Evolutionary conservation across 2,329 filamentous ascomycete genomes (phyloP), one percentile per base, ranked within the genome.

Genomic region (Penicillium sclerotigenum): DNA sequence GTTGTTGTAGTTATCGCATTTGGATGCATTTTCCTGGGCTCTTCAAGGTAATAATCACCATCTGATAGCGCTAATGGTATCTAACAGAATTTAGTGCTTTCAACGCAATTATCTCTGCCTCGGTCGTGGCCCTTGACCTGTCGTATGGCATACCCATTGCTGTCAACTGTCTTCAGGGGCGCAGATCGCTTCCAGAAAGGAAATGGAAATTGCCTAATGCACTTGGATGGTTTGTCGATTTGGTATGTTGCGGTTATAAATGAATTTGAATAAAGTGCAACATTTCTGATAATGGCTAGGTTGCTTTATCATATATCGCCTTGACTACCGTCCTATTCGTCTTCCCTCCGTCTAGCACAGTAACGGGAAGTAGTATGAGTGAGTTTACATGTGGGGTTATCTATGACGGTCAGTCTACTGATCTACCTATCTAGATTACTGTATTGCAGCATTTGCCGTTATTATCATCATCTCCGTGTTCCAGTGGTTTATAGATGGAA

Each of bases 241-340:
- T 79, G 20, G 75, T 81, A 66, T 60, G 74, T 64, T 24, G 16
- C 7, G 57, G 11, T n/a, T 1, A 13, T 34, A 4, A 16, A 20
- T 16, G n/a, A 37, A 11, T 1, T 2, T 38, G 10, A n/a, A 11
- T 16, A 8, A 4, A 38, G 8, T 10, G 1, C 2, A 31, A 16
- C 7, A 34, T n/a, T 13, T 20, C 54, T 69, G 10, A 65, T 22
- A 10, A 22, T 18, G 1, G 20, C 5, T 31, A 86, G 87, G 59
- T 72, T 33, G 64, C 68, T 3, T 79, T 91, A 38, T 76, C 77
- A 0, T 91, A 87, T 73, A 83, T 86, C 0, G 74, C 84, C 13
- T 69, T 90, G 14, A 90, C 87, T 0, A 90, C 87, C 0, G 85
- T 90, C 0, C 75, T 91, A 1, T 91, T 91, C 68, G 79, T 90